Percentiles rank a stretch among this genome's conserved stretches.
Evolutionary conservation across 2,329 filamentous ascomycete genomes (phyloP).

Genomic region (Tolypocladium capitatum): DNA sequence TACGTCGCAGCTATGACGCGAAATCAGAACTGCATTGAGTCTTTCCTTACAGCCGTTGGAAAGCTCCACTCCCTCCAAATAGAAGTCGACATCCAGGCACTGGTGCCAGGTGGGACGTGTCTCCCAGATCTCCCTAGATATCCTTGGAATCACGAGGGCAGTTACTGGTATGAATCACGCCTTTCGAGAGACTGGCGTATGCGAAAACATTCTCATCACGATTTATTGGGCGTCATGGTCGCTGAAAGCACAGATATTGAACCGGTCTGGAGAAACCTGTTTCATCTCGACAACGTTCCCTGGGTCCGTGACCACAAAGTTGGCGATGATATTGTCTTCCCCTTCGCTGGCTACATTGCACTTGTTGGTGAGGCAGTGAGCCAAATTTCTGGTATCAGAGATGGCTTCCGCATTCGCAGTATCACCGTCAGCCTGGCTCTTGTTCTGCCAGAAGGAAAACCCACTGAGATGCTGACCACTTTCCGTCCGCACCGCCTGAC

Average conservation of each 20-base stretch:
- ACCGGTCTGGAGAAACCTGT: constrained; percentile 10
- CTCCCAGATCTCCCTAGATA: constrained; percentile 6
- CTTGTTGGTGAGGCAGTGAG: constrained; percentile 14
- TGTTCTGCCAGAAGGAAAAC: constrained; percentile 11
- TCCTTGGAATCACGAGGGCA: constrained; percentile 4
- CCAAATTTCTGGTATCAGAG: constrained; percentile 6
- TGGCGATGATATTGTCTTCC: constrained; percentile 19
- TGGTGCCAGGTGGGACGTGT: not conserved
- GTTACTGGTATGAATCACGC: constrained; percentile 6
- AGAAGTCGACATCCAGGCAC: not conserved
- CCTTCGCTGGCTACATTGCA: constrained; percentile 20
- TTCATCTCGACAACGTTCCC: constrained; percentile 12
- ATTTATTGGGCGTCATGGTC: constrained; percentile 7
- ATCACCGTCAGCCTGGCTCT: constrained; percentile 16
- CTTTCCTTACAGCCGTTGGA: constrained; percentile 3
- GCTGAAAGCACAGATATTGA: constrained; percentile 6
- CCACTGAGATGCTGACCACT: constrained; percentile 18
- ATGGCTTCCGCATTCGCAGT: constrained; percentile 14
- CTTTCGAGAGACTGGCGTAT: constrained; percentile 2
- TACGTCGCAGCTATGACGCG: constrained; percentile 5
- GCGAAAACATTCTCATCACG: not conserved
- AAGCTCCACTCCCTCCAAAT: constrained; percentile 3
- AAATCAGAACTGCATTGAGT: not conserved
- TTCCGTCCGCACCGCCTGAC: constrained; percentile 13
- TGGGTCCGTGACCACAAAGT: constrained; percentile 31